Evolutionary conservation across 2,329 filamentous ascomycete genomes (phyloP).

Genomic region (Cordyceps javanica): DNA sequence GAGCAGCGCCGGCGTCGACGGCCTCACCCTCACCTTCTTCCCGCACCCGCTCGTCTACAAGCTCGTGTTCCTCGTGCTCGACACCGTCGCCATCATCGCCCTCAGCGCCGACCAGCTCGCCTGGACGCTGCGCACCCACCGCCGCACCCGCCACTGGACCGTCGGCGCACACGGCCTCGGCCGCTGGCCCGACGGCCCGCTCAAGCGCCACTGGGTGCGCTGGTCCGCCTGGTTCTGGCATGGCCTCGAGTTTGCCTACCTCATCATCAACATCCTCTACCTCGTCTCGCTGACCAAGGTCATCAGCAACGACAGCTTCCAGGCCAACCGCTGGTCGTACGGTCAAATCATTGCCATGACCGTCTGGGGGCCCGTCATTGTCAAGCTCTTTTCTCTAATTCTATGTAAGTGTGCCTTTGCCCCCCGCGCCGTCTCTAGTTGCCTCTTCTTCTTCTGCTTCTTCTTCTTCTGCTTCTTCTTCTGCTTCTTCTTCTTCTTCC

Average conservation of each 20-base stretch:
- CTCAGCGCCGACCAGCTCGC: constrained; percentile 29
- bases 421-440: too few species aligned
- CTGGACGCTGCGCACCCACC: constrained; percentile 32
- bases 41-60: constrained; percentile 33
- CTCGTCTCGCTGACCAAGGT: constrained; percentile 31
- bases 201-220: constrained; percentile 23
- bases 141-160: constrained; percentile 24
- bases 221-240: constrained; percentile 29
- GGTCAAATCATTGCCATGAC: constrained; percentile 35
- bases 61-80: constrained; percentile 30
- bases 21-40: constrained; percentile 30
- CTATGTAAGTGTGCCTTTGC: constrained; percentile 25
- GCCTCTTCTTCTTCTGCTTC: too few species aligned
- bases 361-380: constrained; percentile 34
- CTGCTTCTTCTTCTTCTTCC: too few species aligned
- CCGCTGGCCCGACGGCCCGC: constrained; percentile 25
- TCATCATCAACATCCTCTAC: constrained; percentile 33
- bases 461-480: neutral
- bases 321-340: constrained; percentile 29
- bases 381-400: constrained; percentile 32
- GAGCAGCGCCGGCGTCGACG: constrained; percentile 27
- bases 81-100: constrained; percentile 29
- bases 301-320: constrained; percentile 30
- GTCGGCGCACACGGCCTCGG: constrained; percentile 28
- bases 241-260: constrained; percentile 29